Evolutionary conservation across 108 stramenopile species (phyloP).

Genomic region (Phaeodactylum tricornutum): DNA sequence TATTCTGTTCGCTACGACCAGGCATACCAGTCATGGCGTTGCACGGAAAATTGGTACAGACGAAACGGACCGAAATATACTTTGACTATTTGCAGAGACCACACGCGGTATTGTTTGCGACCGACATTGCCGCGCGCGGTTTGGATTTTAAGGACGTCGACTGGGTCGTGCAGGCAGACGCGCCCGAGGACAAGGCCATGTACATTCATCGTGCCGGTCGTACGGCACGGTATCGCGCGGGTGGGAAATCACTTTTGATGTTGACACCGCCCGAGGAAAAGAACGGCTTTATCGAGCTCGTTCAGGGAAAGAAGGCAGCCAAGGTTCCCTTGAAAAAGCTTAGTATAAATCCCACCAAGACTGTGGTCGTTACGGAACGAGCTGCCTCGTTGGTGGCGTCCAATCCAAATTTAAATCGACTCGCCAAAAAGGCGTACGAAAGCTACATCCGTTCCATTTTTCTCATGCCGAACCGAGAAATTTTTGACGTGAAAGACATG

Average conservation of each 20-base stretch:
- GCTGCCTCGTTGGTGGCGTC: slow-evolving; percentile 83
- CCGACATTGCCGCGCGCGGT: slow-evolving; percentile 94
- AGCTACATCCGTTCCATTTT: slow-evolving; percentile 84
- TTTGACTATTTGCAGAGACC: slow-evolving; percentile 86
- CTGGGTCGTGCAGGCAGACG: slow-evolving; percentile 98
- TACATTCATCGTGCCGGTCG: slow-evolving; percentile 94
- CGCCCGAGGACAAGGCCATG: slow-evolving; percentile 92
- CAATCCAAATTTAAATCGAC: slow-evolving; percentile 44
- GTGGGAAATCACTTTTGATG: slow-evolving; percentile 85
- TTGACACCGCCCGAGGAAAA: slow-evolving; percentile 82
- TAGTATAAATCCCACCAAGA: slow-evolving; percentile 89
- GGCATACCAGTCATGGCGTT: slow-evolving; percentile 93
- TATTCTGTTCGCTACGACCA: slow-evolving; percentile 90
- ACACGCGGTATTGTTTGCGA: slow-evolving; percentile 91
- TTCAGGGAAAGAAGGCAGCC: slow-evolving; percentile 14
- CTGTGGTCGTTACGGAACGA: slow-evolving; percentile 75
- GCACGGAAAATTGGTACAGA: slow-evolving; percentile 98
- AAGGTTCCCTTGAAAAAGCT: slow-evolving; percentile 82
- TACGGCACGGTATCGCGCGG: slow-evolving; percentile 81
- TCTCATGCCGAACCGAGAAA: slow-evolving; percentile 81
- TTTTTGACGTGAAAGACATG: slow-evolving; percentile 64
- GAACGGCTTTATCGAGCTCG: slow-evolving; percentile 9
- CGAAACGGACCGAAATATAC: slow-evolving; percentile 89
- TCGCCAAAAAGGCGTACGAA: slow-evolving; percentile 89
- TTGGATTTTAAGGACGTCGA: slow-evolving; percentile 96